These are phyloP conservation scores for Sclerotinia trifoliorum DNA, from an alignment of 2,329 filamentous ascomycete species.

Conservation along the genomic window DNA sequence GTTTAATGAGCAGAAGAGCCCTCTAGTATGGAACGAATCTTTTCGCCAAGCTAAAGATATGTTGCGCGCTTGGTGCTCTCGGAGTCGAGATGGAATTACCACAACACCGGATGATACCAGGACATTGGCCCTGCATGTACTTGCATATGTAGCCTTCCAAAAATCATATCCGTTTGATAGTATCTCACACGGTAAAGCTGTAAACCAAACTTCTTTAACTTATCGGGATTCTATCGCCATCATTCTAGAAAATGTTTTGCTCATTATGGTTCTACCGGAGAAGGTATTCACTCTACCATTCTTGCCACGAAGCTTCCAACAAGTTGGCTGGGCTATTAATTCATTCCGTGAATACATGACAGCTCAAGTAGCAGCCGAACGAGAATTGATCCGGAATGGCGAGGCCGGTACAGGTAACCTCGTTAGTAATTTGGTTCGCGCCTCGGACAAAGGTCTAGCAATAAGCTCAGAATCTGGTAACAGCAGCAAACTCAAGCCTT, in stretches of 20 bases:
- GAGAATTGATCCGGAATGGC: slow-evolving; percentile 1
- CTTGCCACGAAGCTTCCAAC: neutral
- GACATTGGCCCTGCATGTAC: slow-evolving; percentile 23
- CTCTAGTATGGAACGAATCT: slow-evolving; percentile 43
- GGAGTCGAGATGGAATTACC: neutral
- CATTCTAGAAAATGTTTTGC: neutral
- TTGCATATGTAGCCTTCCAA: slow-evolving; percentile 19
- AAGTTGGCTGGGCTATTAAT: slow-evolving; percentile 11
- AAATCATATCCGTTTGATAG: slow-evolving; percentile 14
- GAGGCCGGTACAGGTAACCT: slow-evolving; percentile 5
- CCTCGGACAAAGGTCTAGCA: slow-evolving; percentile 24
- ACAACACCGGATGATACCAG: slow-evolving; percentile 2
- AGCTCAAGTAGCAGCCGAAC: slow-evolving; percentile 6
- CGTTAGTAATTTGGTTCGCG: slow-evolving; percentile 29
- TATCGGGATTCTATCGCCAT: slow-evolving; percentile 17
- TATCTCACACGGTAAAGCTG: neutral
- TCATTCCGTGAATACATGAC: slow-evolving; percentile 14
- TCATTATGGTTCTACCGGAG: slow-evolving; percentile 12
- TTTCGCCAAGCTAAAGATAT: slow-evolving; percentile 35
- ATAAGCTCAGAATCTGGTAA: slow-evolving; percentile 25
- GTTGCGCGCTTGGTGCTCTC: slow-evolving; percentile 16
- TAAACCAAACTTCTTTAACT: slow-evolving; percentile 1
- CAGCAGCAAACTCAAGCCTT: slow-evolving; percentile 20
- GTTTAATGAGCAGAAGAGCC: slow-evolving; percentile 47
- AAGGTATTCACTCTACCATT: slow-evolving; percentile 5